phyloP scores from a whole-genome alignment of 345 rosid genomes.

The Ricinus communis region DNA sequence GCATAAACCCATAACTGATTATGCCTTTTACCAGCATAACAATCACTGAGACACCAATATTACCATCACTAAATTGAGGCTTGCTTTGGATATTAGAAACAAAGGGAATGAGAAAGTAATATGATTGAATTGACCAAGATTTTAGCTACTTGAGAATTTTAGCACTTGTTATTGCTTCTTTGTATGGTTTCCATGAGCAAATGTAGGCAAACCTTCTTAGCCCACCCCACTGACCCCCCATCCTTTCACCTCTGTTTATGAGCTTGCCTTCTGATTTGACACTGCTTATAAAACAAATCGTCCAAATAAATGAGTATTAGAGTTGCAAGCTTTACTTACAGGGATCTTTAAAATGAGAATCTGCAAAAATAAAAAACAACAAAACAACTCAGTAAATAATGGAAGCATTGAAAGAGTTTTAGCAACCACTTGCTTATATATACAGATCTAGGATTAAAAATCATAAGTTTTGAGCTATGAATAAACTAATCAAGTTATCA shows the following conservation, averaged over 20 bases:
- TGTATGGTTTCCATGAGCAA: neutral
- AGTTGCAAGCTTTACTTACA: slow-evolving; percentile 52
- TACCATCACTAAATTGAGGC: neutral
- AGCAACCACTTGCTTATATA: slow-evolving; percentile 2
- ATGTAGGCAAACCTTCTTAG: neutral
- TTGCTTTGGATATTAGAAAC: neutral
- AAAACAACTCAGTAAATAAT: slow-evolving; percentile 13
- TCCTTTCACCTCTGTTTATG: neutral
- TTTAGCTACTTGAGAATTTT: neutral
- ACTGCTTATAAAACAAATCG: neutral
- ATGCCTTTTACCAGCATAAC: neutral
- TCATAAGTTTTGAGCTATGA: neutral
- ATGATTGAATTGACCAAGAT: neutral
- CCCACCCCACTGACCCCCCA: neutral
- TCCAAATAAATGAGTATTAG: slow-evolving; percentile 13
- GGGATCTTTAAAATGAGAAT: slow-evolving; percentile 68
- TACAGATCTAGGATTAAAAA: neutral
- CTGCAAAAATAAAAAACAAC: slow-evolving; percentile 61
- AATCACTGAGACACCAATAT: neutral
- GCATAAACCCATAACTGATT: slow-evolving; percentile 6
- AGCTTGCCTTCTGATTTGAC: neutral
- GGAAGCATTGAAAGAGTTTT: neutral
- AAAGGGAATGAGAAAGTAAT: neutral
- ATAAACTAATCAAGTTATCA: slow-evolving; percentile 1
- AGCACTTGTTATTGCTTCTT: slow-evolving; percentile 5